A percentile compares a stretch with the other conserved stretches of the same genome.
These are phyloP conservation scores for Cotoneaster glaucophyllus DNA, from an alignment of 306 rosid genomes.

Conservation along the genomic window DNA sequence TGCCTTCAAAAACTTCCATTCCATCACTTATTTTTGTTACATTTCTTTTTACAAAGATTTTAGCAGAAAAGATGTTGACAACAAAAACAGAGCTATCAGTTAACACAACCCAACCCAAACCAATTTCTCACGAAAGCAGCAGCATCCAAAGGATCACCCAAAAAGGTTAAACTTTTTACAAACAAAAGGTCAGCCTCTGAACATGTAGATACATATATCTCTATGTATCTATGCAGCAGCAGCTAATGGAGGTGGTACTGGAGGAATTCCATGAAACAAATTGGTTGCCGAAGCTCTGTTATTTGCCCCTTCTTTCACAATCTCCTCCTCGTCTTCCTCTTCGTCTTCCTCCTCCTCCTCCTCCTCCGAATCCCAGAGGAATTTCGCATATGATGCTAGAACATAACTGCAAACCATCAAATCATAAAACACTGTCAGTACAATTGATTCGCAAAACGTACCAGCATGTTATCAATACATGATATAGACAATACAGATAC, in stretches of 20 bases:
- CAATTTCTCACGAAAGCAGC: neutral
- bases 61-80: neutral
- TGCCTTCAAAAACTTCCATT: neutral
- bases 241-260: conserved; percentile 45
- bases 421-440: neutral
- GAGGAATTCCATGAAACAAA: conserved; percentile 43
- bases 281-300: conserved; percentile 18
- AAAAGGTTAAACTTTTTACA: conserved; percentile 24
- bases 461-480: neutral
- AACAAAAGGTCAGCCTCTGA: conserved; percentile 1
- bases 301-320: conserved; percentile 18
- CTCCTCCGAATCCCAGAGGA: conserved; percentile 87
- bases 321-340: conserved; percentile 23
- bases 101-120: neutral
- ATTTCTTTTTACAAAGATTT: neutral
- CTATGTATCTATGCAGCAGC: conserved; percentile 39
- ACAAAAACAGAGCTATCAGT: neutral
- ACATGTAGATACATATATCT: neutral
- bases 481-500: neutral
- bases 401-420: conserved; percentile 56
- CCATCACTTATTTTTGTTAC: conserved; percentile 1
- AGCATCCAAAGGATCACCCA: neutral
- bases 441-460: conserved; percentile 7
- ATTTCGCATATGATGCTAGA: conserved; percentile 73
- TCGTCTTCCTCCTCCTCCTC: conserved; percentile 24